Percentiles rank a stretch among this genome's conserved stretches.
phyloP scores from a whole-genome alignment of 2,329 filamentous ascomycete species.

The Cladophialophora carrionii region DNA sequence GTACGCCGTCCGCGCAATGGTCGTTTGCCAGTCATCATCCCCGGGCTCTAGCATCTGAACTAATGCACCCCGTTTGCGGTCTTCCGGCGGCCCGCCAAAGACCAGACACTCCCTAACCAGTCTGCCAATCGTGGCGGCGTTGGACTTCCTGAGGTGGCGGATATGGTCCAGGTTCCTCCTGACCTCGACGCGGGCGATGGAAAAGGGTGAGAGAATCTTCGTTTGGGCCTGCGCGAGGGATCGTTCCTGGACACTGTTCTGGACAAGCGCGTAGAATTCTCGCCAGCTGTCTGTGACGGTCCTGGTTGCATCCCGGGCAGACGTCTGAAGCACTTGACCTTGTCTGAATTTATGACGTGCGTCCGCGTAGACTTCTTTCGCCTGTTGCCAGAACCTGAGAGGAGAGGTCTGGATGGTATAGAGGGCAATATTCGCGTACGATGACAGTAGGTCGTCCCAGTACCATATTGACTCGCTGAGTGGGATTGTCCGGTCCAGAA shows the following conservation, averaged over 20 bases:
- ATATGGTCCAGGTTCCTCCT: constrained; percentile 72
- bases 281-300: constrained; percentile 52
- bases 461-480: constrained; percentile 90
- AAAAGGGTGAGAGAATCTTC: constrained; percentile 76
- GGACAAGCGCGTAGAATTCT: constrained; percentile 79
- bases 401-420: constrained; percentile 89
- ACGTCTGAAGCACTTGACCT: constrained; percentile 41
- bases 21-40: constrained; percentile 70
- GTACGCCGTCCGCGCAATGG: constrained; percentile 77
- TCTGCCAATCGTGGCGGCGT: constrained; percentile 82
- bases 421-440: constrained; percentile 74
- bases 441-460: constrained; percentile 86
- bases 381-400: constrained; percentile 71
- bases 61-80: constrained; percentile 30
- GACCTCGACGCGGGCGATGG: constrained; percentile 73
- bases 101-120: constrained; percentile 83
- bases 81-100: constrained; percentile 56
- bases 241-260: constrained; percentile 72
- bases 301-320: constrained; percentile 31
- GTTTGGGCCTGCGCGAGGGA: constrained; percentile 72
- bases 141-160: constrained; percentile 73
- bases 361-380: constrained; percentile 65
- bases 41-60: constrained; percentile 36
- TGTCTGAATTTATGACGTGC: constrained; percentile 37
- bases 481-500: constrained; percentile 46